Evolutionary conservation across 805 yeast species (phyloP).

Genomic region (Saccharomyces kudriavzevii): DNA sequence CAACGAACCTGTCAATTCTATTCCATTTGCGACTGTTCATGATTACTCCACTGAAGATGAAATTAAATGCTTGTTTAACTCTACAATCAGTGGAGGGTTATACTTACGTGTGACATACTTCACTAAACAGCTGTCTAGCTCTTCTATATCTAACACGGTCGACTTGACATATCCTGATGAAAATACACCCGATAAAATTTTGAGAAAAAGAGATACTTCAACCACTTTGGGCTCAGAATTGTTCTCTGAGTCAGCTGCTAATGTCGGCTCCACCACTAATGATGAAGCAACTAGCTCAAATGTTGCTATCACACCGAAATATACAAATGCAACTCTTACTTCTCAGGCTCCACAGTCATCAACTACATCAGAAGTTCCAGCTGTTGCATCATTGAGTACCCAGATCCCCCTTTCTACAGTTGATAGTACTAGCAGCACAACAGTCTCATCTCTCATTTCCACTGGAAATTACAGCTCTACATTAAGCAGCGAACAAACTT

Average conservation of each 20-base stretch:
- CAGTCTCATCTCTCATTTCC: not conserved
- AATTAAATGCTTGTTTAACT: constrained; percentile 13
- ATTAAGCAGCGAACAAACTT: not conserved
- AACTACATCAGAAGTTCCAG: not conserved
- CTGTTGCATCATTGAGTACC: not conserved
- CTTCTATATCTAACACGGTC: constrained; percentile 12
- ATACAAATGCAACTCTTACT: not conserved
- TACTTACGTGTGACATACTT: constrained; percentile 21
- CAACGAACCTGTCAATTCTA: constrained; percentile 17
- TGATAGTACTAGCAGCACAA: not conserved
- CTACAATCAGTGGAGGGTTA: constrained; percentile 25
- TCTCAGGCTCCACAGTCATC: not conserved
- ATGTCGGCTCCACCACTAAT: constrained; percentile 3
- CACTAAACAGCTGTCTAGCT: constrained; percentile 9
- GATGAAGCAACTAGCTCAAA: constrained; percentile 2
- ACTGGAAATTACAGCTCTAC: not conserved
- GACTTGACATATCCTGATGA: constrained; percentile 7
- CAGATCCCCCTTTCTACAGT: not conserved
- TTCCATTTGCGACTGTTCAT: constrained; percentile 19
- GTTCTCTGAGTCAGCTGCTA: constrained; percentile 4
- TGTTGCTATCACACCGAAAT: not conserved
- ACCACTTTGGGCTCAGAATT: constrained; percentile 8
- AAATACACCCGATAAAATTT: not conserved
- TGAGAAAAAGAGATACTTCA: constrained; percentile 8
- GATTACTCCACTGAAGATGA: constrained; percentile 20